Conservation (phyloP, 1,284 basidiomycete species). For the Cryptococcus sp. region DNA sequence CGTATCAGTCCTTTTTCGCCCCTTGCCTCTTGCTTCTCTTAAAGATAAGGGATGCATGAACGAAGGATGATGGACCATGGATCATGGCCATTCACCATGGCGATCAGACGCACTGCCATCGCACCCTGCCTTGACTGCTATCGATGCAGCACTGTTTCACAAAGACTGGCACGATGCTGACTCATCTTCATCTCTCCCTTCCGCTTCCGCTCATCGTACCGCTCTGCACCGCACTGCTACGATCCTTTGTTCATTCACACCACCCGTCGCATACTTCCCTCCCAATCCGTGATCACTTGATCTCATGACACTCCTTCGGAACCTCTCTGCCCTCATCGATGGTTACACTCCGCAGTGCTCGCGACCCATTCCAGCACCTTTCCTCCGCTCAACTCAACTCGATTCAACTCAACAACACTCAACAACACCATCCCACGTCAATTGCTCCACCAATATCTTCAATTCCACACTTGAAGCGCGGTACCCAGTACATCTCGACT, state of each 20-base stretch:
- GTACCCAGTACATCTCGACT: constrained; percentile 19
- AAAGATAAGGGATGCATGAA: constrained; percentile 5
- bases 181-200: constrained; percentile 3
- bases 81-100: too few species aligned
- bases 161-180: neutral
- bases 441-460: constrained; percentile 16
- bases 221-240: neutral
- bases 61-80: too few species aligned
- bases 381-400: constrained; percentile 54
- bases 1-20: too few species aligned
- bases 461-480: neutral
- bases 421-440: constrained; percentile 46
- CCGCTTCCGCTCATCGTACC: neutral
- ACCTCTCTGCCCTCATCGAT: neutral
- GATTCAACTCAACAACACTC: constrained; percentile 41
- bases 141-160: too few species aligned
- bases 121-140: too few species aligned
- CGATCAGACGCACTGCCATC: too few species aligned
- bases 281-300: neutral
- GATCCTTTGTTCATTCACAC: neutral
- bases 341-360: constrained; percentile 65
- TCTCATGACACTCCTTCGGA: constrained; percentile 1
- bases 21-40: neutral
- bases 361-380: constrained; percentile 90
- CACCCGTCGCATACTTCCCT: neutral